A percentile compares a stretch with the other conserved stretches of the same genome.
Conservation (phyloP, 1,284 basidiomycete genomes). For the Apiotrichum gracile region DNA sequence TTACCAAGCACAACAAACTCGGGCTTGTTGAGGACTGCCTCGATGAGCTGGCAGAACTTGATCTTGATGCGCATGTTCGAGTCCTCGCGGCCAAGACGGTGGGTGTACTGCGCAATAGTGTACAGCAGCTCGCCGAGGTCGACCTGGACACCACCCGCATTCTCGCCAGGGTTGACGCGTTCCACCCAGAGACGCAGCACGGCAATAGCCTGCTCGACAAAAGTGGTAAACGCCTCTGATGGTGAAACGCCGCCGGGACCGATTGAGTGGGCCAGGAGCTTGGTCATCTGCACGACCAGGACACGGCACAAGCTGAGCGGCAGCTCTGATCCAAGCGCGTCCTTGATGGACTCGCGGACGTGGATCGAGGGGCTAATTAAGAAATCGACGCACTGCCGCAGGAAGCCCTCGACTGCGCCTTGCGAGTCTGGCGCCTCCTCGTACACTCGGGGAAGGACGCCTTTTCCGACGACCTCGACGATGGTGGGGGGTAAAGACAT, state of each 20-base stretch:
- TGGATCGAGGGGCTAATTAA: constrained; percentile 59
- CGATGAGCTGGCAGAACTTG: constrained; percentile 69
- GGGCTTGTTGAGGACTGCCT: constrained; percentile 59
- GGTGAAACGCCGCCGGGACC: constrained; percentile 48
- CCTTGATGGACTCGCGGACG: constrained; percentile 67
- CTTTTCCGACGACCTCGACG: constrained; percentile 55
- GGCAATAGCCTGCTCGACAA: constrained; percentile 66
- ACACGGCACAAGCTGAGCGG: constrained; percentile 62
- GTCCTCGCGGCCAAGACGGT: constrained; percentile 55
- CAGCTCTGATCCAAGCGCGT: constrained; percentile 72
- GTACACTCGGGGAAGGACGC: constrained; percentile 64
- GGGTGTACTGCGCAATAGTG: constrained; percentile 61
- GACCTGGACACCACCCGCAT: constrained; percentile 58
- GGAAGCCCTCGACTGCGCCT: constrained; percentile 56
- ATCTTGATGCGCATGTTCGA: constrained; percentile 60
- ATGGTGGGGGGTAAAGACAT: constrained; percentile 39
- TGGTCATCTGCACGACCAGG: constrained; percentile 65
- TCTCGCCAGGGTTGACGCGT: constrained; percentile 57
- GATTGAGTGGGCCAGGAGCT: constrained; percentile 47
- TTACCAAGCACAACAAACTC: constrained; percentile 61
- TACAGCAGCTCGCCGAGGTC: constrained; percentile 65
- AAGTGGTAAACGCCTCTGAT: constrained; percentile 57
- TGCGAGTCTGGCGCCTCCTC: constrained; percentile 57
- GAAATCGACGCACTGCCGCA: constrained; percentile 64
- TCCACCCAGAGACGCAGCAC: constrained; percentile 72